Conservation (phyloP, 2,329 filamentous ascomycete species). For the Cordyceps farinosa region DNA sequence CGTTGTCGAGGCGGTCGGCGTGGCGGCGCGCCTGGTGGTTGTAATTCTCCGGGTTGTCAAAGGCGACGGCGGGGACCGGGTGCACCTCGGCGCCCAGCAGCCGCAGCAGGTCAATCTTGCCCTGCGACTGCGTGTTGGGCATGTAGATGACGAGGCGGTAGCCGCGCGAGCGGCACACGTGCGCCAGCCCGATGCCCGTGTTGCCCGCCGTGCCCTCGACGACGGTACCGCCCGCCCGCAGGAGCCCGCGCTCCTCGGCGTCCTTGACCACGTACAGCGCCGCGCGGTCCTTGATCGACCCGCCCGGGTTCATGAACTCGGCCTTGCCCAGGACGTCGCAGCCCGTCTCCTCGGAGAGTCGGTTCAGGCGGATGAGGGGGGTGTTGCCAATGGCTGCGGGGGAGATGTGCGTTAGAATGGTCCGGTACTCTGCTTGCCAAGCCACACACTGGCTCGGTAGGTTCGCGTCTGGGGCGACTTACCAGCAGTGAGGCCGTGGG, state of each 20-base stretch:
- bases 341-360: constrained; percentile 82
- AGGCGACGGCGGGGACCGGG: constrained; percentile 91
- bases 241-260: constrained; percentile 81
- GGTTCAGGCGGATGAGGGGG: constrained; percentile 85
- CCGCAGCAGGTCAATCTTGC: constrained; percentile 90
- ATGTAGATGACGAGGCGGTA: constrained; percentile 99
- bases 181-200: constrained; percentile 94
- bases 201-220: constrained; percentile 97
- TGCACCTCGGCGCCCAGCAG: constrained; percentile 92
- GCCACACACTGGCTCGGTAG: background rate
- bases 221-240: constrained; percentile 85
- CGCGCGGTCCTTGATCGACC: constrained; percentile 92
- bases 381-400: constrained; percentile 89
- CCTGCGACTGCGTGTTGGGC: constrained; percentile 97
- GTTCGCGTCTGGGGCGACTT: constrained; percentile 26
- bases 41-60: constrained; percentile 94
- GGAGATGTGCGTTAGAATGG: background rate
- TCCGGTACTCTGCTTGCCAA: background rate
- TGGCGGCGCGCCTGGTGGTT: constrained; percentile 93
- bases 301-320: constrained; percentile 98
- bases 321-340: constrained; percentile 95
- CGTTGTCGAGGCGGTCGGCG: constrained; percentile 79
- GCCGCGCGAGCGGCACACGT: constrained; percentile 87
- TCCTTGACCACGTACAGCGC: constrained; percentile 91
- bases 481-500: constrained; percentile 80